phyloP scores from a whole-genome alignment of 2,329 filamentous ascomycete genomes.

The Pseudopyrenochaeta lycopersici region DNA sequence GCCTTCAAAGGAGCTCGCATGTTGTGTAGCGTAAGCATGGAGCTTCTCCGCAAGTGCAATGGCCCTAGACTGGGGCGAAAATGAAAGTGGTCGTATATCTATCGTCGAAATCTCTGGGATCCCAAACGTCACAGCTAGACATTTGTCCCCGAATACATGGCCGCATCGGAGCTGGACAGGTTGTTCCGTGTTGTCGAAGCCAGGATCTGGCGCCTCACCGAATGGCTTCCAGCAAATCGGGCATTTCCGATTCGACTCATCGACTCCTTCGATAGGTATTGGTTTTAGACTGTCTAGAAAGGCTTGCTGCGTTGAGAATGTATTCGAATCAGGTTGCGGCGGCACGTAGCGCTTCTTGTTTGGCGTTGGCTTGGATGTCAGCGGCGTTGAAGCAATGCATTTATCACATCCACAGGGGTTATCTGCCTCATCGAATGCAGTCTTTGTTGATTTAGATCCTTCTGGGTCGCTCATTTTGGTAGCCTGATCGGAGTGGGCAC shows the following conservation, averaged over 20 bases:
- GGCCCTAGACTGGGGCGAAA: conserved; percentile 7
- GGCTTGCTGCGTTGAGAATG: conserved; percentile 23
- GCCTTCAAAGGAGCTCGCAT: conserved; percentile 1
- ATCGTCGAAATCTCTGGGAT: conserved; percentile 5
- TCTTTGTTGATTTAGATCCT: too few species aligned
- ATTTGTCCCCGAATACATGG: conserved; percentile 28
- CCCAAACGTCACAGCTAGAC: conserved; percentile 17
- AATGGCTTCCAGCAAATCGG: conserved; percentile 28
- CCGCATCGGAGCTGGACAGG: conserved; percentile 25
- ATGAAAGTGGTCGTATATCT: conserved; percentile 11
- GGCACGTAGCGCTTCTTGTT: conserved; percentile 15
- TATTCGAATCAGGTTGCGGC: conserved; percentile 17
- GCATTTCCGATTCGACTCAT: conserved; percentile 16
- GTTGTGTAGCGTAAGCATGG: not conserved
- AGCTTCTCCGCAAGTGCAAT: conserved; percentile 11
- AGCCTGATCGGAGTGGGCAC: too few species aligned
- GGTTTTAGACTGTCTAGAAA: conserved; percentile 23
- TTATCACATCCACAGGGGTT: too few species aligned
- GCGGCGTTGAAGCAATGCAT: not conserved
- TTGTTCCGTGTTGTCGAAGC: conserved; percentile 22
- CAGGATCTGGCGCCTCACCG: conserved; percentile 22
- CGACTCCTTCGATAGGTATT: conserved; percentile 11
- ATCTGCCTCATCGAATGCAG: too few species aligned
- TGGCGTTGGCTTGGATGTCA: not conserved
- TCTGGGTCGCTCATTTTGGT: too few species aligned